Evolutionary conservation across 139 green algal species (phyloP).

Genomic region (Tetradesmus obliquus): DNA sequence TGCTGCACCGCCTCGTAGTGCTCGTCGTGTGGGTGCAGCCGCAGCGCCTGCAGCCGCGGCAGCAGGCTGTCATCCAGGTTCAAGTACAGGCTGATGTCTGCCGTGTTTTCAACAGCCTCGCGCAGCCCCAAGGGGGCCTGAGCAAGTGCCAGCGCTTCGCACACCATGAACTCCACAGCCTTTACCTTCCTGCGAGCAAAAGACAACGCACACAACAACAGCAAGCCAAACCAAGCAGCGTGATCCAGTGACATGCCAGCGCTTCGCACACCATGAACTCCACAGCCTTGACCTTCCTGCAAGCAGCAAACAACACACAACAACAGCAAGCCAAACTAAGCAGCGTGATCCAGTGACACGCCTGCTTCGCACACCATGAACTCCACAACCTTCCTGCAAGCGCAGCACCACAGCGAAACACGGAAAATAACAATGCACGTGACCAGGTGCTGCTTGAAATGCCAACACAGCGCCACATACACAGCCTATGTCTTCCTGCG

Average conservation of each 20-base stretch:
- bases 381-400: slow-evolving; percentile 52
- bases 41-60: slow-evolving; percentile 47
- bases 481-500: too few relatives aligned
- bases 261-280: slow-evolving; percentile 93
- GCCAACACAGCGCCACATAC: too few relatives aligned
- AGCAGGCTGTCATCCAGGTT: slow-evolving; percentile 82
- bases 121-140: slow-evolving; percentile 68
- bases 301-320: neutral
- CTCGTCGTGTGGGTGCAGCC: neutral
- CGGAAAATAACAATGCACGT: neutral
- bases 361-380: slow-evolving; percentile 87
- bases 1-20: slow-evolving; percentile 7
- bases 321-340: neutral
- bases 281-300: slow-evolving; percentile 70
- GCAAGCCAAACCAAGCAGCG: neutral
- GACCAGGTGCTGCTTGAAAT: too few relatives aligned
- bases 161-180: slow-evolving; percentile 85
- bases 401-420: neutral
- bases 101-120: slow-evolving; percentile 18
- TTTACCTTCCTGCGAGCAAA: slow-evolving; percentile 68
- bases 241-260: slow-evolving; percentile 39
- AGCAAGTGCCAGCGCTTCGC: slow-evolving; percentile 83
- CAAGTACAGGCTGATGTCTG: slow-evolving; percentile 63
- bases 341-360: too few relatives aligned
- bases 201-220: neutral